Evolutionary conservation across 306 rosid genomes (phyloP), one percentile per base, ranked within the genome.

Genomic region (Pyrus communis): DNA sequence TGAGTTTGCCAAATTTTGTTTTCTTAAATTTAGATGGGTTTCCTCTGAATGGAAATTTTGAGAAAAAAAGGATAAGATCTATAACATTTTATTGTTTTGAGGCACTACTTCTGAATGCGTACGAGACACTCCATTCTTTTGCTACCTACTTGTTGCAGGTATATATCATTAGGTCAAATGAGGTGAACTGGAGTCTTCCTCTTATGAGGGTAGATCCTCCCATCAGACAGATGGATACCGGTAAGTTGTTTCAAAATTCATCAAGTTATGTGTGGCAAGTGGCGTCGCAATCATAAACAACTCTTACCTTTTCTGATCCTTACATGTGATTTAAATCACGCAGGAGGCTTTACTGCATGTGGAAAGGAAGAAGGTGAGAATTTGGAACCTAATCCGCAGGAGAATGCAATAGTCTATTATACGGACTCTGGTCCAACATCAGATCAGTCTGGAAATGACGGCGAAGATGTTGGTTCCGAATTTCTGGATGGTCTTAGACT

Each of bases 101-200:
- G 75, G 55, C 46, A 15, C 30, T 54, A 28, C 35, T 31, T 72
- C 51, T 54, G 19, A 19, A 66, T 35, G 67, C 25, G 2, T 57
- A 31, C 3, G 11, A 27, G 49, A 19, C 19, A 22, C 57, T 67
- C n/a, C 15, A 59, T 18, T 42, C 11, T 21, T 58, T 67, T 71
- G 27, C 73, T 69, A 63, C 49, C 38, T 60, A 54, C 42, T 69
- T 59, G 25, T 76, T 52, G 35, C 70, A 90, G 96, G 89, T 90
- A 15, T 84, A 85, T 71, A 85, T 88, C 51, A 46, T 85, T 78
- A 77, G 86, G 82, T 77, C 81, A 9, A 69, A 83, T 49, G 81
- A 82, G 35, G 62, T 87, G 75, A 85, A 78, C 78, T 81, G 77
- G 72, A 88, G 85, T 58, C 78, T 74, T 45, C 84, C 75, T 60